Evolutionary conservation across 768 basidiomycete species (phyloP), one percentile per base, ranked within the genome.

Genomic region (Rhodotorula paludigena): DNA sequence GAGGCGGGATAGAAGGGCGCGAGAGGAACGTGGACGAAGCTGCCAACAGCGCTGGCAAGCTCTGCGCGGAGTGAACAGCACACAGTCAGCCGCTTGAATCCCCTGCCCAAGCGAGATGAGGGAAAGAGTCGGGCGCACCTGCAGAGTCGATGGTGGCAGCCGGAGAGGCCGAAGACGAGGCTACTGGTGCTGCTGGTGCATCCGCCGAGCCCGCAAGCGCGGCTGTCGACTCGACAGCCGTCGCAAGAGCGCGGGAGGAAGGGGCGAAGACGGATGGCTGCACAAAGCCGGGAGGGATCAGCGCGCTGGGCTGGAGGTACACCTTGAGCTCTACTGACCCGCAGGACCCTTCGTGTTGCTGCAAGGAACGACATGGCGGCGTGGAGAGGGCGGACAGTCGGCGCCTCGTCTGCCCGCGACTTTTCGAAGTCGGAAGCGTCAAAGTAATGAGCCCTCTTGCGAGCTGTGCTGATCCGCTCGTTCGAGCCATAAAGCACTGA

Each of bases 11-110:
- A 62, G 71, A 75, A 58, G 45, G 62, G 54, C 15, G 55, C 48
- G 57, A 76, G 72, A 6, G 73, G 75, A 7, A 73, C 56, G 49
- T 76, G 72, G 36, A 76, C 67, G 41, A 72, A 68, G 12, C 53
- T 63, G 54, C 68, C 66, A 45, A 39, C 35, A 1, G 53, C 56
- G 1, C 57, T 45, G 18, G 71, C 60, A 14, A 28, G 51, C 20
- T 56, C 69, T 70, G 52, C 20, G 23, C 4, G 15, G 6, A 8
- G 14, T 14, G 4, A 30, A 21, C 38, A 36, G 44, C 3, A 20
- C 5, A 38, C n/a, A 35, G 21, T 55, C 53, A 54, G 11, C 38
- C 16, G 11, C 33, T 23, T 39, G 28, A 25, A n/a, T n/a, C n/a
- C n/a, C n/a, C n/a, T n/a, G n/a, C n/a, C n/a, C n/a, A 11, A 35